Base-by-base conservation (phyloP, 2,329 filamentous ascomycete genomes). In the Aspergillus ibericus region DNA sequence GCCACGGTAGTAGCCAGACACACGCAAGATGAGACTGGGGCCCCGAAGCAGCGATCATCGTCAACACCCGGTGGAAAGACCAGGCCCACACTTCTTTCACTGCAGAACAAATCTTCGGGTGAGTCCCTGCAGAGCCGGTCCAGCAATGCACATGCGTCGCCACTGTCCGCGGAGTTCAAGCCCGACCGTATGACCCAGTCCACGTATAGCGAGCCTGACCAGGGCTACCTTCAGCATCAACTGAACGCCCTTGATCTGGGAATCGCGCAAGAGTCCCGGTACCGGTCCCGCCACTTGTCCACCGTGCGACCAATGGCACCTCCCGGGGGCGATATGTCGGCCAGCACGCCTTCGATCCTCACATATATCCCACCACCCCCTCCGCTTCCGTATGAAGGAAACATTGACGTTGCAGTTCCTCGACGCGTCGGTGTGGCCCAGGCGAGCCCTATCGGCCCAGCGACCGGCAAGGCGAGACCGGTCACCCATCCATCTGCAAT, bases 301-400 rank as follows among this genome's bases (percentile, higher is more conserved):
- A 44, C 27, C 22, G 64, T 51, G 16, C 60, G 25, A 66, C 49
- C 55, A 16, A 51, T 55, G 5, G 60, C 61, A 35, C 57, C 61
- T 22, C 49, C 63, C 7, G 44, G 60, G 5, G 58, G 55, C 25
- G 66, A 69, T 20, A 55, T 70, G 55, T 71, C 69, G 22, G 66
- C 66, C 25, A 72, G 69, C 44, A 67, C 68, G 4, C 67, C 68
- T 13, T 63, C 70, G 8, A 55, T 67, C 18, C 20, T 68, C n/a
- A 62, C 67, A 22, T 66, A 66, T 38, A 47, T 55, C n/a, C 52
- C 59, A 20, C 51, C 36, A 3, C 20, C 62, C 52, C 55, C 77
- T 4, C 73, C 72, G 1, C 55, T 77, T 3, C 74, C 72, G 1
- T 72, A 73, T 44, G 75, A 77, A 13, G 59, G 67, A 34, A 67